A percentile compares a stretch with the other conserved stretches of the same genome.
These are phyloP conservation scores for Bisporella sp. DNA, from an alignment of 2,329 filamentous ascomycete species.

Conservation along the genomic window DNA sequence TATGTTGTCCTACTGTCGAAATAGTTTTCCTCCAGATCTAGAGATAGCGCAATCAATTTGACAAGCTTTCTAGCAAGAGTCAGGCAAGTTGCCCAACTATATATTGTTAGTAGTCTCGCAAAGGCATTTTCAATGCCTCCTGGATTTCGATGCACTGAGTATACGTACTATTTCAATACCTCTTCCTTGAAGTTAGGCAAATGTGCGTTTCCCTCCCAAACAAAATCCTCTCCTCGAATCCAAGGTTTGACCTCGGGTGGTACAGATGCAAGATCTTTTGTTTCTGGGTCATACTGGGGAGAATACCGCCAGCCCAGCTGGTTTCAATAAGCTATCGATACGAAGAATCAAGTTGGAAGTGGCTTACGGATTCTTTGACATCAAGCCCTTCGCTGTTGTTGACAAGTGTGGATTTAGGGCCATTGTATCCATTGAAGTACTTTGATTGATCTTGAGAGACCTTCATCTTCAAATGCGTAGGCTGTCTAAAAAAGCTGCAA, in stretches of 20 bases:
- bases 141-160: too few relatives aligned
- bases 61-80: slow-evolving; percentile 43
- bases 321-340: slow-evolving; percentile 23
- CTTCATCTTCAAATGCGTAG: slow-evolving; percentile 35
- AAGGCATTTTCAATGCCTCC: too few relatives aligned
- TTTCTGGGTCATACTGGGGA: slow-evolving; percentile 42
- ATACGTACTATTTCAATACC: slow-evolving; percentile 32
- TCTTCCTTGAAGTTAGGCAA: slow-evolving; percentile 41
- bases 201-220: slow-evolving; percentile 44
- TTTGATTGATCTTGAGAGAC: slow-evolving; percentile 29
- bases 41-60: slow-evolving; percentile 45
- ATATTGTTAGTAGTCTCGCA: background rate
- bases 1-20: slow-evolving; percentile 48
- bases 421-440: slow-evolving; percentile 41
- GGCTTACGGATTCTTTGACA: slow-evolving; percentile 36
- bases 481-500: slow-evolving; percentile 42
- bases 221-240: slow-evolving; percentile 41
- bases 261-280: slow-evolving; percentile 32
- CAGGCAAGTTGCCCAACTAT: slow-evolving; percentile 38
- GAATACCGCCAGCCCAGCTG: slow-evolving; percentile 41
- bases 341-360: background rate
- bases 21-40: slow-evolving; percentile 45
- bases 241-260: slow-evolving; percentile 35
- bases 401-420: slow-evolving; percentile 35
- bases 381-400: slow-evolving; percentile 44